A percentile compares a stretch with the other conserved stretches of the same genome.
phyloP scores from a whole-genome alignment of 139 green algal species.

The Chlorella sp. region DNA sequence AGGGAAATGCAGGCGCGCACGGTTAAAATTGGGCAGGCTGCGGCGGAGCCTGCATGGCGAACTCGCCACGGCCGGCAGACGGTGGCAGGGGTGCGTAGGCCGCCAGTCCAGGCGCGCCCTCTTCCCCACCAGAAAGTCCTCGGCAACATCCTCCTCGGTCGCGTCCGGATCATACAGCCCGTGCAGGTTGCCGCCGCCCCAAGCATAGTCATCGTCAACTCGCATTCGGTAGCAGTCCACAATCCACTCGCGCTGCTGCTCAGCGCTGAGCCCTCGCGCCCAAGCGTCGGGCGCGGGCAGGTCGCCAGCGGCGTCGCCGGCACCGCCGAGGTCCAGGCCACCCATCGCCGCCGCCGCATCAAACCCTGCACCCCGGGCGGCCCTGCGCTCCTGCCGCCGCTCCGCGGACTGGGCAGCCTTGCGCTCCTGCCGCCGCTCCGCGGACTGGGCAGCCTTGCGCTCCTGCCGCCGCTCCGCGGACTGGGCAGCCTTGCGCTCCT shows the following conservation, averaged over 20 bases:
- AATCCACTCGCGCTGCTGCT: constrained; percentile 37
- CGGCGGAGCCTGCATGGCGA: not conserved
- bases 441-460: not conserved
- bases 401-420: not conserved
- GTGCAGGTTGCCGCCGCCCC: constrained; percentile 23
- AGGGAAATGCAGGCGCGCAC: not conserved
- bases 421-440: not conserved
- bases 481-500: not conserved
- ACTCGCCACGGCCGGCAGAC: not conserved
- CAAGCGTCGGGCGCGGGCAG: constrained; percentile 13
- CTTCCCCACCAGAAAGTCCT: constrained; percentile 34
- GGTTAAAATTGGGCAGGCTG: too few species aligned
- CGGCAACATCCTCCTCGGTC: not conserved
- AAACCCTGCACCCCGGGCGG: not conserved
- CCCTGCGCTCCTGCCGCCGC: not conserved
- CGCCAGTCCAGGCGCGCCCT: not conserved
- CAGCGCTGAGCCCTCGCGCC: not conserved
- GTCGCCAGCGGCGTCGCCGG: too few species aligned
- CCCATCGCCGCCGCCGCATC: not conserved
- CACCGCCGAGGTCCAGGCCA: not conserved
- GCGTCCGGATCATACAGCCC: constrained; percentile 36
- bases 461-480: not conserved
- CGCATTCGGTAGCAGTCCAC: constrained; percentile 44
- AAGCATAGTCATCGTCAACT: constrained; percentile 36
- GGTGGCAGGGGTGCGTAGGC: not conserved